Percentiles rank a stretch among this genome's conserved stretches.
Conservation (phyloP, 2,329 filamentous ascomycete species). For the Triangularia verruculosa region DNA sequence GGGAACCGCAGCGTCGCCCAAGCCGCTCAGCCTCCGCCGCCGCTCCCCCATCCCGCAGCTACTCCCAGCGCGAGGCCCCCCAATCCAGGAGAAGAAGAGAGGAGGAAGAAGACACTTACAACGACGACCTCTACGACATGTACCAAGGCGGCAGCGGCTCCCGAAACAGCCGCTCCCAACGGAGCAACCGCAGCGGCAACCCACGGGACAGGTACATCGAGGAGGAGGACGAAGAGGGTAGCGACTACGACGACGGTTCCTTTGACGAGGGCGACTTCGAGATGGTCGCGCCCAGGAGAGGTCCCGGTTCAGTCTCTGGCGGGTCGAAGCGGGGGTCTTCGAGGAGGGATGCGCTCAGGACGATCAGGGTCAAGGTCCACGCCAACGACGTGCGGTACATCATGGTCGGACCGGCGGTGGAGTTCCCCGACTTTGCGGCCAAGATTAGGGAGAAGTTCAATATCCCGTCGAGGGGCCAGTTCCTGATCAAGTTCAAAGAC, state of each 20-base stretch:
- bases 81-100: constrained; percentile 35
- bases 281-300: constrained; percentile 59
- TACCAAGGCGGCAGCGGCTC: constrained; percentile 44
- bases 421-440: constrained; percentile 74
- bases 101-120: constrained; percentile 61
- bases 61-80: constrained; percentile 40
- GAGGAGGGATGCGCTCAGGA: constrained; percentile 64
- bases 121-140: constrained; percentile 68
- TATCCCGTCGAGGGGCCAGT: constrained; percentile 74
- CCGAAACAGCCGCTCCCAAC: constrained; percentile 37
- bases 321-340: constrained; percentile 51
- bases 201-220: constrained; percentile 61
- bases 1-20: constrained; percentile 34
- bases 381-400: constrained; percentile 89
- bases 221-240: constrained; percentile 75
- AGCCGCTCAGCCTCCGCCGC: constrained; percentile 46
- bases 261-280: constrained; percentile 79
- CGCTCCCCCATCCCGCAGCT: constrained; percentile 43
- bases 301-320: constrained; percentile 46
- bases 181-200: constrained; percentile 40
- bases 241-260: constrained; percentile 66
- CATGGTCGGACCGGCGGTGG: constrained; percentile 70
- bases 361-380: constrained; percentile 90
- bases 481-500: constrained; percentile 84
- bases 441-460: constrained; percentile 85